Conservation (phyloP, 1,139 yeast species). For the Suhomyces yuchorum region DNA sequence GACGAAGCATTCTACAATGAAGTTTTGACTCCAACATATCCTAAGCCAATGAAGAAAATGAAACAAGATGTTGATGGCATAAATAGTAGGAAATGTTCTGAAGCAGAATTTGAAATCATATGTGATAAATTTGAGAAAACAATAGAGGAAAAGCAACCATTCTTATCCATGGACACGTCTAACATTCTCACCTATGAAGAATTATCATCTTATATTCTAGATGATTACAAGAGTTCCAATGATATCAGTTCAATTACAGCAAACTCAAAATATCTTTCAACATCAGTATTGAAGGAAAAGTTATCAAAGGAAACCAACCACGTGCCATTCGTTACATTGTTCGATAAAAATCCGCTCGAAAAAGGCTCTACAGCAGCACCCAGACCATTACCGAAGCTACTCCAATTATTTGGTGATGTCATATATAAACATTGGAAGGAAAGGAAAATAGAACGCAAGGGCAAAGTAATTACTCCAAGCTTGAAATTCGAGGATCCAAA, state of each 20-base stretch:
- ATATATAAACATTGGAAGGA: slow-evolving; percentile 82
- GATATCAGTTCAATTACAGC: slow-evolving; percentile 35
- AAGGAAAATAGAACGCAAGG: slow-evolving; percentile 71
- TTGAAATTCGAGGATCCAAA: slow-evolving; percentile 82
- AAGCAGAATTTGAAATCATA: slow-evolving; percentile 82
- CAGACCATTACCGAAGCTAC: slow-evolving; percentile 54
- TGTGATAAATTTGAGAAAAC: slow-evolving; percentile 74
- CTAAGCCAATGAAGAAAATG: slow-evolving; percentile 22
- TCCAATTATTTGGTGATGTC: slow-evolving; percentile 64
- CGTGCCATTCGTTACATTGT: slow-evolving; percentile 45
- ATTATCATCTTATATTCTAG: slow-evolving; percentile 51
- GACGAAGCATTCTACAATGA: slow-evolving; percentile 69
- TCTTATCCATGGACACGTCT: slow-evolving; percentile 78
- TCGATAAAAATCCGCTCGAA: slow-evolving; percentile 49
- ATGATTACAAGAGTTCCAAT: slow-evolving; percentile 36
- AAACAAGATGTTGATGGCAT: slow-evolving; percentile 20
- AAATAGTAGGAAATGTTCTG: slow-evolving; percentile 49
- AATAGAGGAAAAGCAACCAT: slow-evolving; percentile 83
- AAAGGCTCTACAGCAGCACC: slow-evolving; percentile 22
- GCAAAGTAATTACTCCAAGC: slow-evolving; percentile 71
- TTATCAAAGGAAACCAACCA: slow-evolving; percentile 43
- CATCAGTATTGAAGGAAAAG: slow-evolving; percentile 42
- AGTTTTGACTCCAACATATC: slow-evolving; percentile 39
- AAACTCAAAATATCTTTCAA: slow-evolving; percentile 38
- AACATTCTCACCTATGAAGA: slow-evolving; percentile 75